phyloP scores from a whole-genome alignment of 768 basidiomycete species.

The Mycena leptocephala region DNA sequence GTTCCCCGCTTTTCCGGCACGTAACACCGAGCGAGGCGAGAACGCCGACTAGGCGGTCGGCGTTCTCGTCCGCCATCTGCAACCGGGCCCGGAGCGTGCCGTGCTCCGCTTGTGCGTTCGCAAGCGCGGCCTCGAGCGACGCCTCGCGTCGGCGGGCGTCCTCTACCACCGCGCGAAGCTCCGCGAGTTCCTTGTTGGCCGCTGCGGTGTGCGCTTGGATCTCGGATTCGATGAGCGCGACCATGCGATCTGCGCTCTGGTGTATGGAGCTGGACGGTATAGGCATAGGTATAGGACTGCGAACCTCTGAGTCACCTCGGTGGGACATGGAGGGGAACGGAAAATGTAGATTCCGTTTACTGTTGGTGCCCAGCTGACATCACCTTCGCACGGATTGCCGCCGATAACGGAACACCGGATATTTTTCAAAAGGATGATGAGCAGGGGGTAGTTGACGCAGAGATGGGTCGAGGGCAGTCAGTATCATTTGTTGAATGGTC shows the following conservation, averaged over 20 bases:
- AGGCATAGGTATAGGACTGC: neutral
- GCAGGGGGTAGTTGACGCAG: too few relatives aligned
- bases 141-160: neutral
- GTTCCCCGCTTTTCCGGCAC: neutral
- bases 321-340: neutral
- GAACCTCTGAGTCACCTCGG: neutral
- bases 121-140: neutral
- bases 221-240: conserved; percentile 23
- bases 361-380: neutral
- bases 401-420: neutral
- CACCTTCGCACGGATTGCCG: neutral
- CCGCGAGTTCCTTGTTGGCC: neutral
- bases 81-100: neutral
- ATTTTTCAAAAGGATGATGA: neutral
- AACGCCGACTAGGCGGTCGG: neutral
- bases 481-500: neutral
- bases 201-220: conserved; percentile 15
- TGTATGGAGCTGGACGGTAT: neutral
- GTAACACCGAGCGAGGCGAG: conserved; percentile 5
- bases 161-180: neutral
- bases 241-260: neutral
- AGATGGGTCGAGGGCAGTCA: neutral
- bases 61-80: neutral
- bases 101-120: neutral
- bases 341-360: neutral